Evolutionary conservation across 2,329 filamentous ascomycete species (phyloP).

Genomic region (Graphilbum fragrans): DNA sequence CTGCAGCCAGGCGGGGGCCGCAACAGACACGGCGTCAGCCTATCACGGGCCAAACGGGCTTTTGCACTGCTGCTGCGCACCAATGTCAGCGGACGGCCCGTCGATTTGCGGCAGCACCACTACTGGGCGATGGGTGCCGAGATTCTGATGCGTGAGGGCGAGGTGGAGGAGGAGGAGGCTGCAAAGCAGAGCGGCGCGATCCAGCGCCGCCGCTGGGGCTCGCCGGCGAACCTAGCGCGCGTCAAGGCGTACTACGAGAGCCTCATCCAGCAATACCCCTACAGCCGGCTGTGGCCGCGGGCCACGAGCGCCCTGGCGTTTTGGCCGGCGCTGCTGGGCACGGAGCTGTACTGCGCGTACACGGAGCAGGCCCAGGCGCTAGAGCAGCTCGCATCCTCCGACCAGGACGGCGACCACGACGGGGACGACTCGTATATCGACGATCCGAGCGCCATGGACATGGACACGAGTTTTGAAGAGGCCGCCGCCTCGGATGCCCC

Average conservation of each 20-base stretch:
- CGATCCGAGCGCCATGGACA: conserved; percentile 13
- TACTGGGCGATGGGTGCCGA: conserved; percentile 81
- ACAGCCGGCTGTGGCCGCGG: conserved; percentile 47
- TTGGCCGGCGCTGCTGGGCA: conserved; percentile 66
- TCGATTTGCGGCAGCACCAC: conserved; percentile 58
- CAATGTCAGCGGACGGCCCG: conserved; percentile 32
- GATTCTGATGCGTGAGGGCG: conserved; percentile 56
- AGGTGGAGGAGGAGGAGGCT: conserved; percentile 13
- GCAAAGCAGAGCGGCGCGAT: conserved; percentile 1
- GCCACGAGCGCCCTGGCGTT: conserved; percentile 60
- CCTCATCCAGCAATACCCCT: conserved; percentile 66
- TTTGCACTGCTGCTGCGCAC: conserved; percentile 61
- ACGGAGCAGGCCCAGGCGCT: conserved; percentile 40
- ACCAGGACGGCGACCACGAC: conserved; percentile 6
- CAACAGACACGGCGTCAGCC: conserved; percentile 20
- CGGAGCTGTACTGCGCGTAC: conserved; percentile 68
- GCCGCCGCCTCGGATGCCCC: neutral
- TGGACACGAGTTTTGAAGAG: conserved; percentile 1
- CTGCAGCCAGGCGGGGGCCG: conserved; percentile 36
- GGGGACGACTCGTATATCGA: conserved; percentile 13
- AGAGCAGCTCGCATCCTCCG: conserved; percentile 11
- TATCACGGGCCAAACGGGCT: conserved; percentile 58
- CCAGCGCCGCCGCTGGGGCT: conserved; percentile 24
- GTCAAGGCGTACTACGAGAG: conserved; percentile 58
- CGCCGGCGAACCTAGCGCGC: conserved; percentile 29